These are phyloP conservation scores for Blattamonas nauphoetae DNA, from an alignment of 78 protist genomes.

Conservation along the genomic window DNA sequence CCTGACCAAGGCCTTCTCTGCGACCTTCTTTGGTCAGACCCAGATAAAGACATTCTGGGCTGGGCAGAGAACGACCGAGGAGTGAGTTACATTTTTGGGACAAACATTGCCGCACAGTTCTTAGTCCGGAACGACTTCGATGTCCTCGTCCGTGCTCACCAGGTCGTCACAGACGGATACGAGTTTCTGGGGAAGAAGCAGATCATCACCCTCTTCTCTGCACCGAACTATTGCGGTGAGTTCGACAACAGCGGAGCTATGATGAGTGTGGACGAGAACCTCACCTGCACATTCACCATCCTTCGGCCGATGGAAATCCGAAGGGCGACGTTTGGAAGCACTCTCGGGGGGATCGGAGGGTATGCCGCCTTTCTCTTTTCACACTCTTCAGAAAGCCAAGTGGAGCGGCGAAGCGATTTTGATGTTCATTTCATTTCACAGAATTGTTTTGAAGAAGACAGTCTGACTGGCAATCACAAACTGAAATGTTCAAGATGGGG, in stretches of 20 bases:
- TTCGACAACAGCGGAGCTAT: not conserved
- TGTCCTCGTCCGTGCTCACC: conserved; percentile 44
- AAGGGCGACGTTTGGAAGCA: no score
- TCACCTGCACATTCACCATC: not conserved
- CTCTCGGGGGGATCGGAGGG: no score
- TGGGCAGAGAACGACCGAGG: conserved; percentile 98
- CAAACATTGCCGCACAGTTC: conserved; percentile 41
- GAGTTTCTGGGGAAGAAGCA: conserved; percentile 94
- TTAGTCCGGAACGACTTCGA: conserved; percentile 83
- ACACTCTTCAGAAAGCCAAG: no score
- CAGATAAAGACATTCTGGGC: conserved; percentile 79
- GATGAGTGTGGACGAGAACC: not conserved
- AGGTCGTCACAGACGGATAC: conserved; percentile 91
- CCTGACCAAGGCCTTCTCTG: conserved; percentile 95
- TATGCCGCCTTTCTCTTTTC: no score
- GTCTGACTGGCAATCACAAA: no score
- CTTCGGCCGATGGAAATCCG: no score
- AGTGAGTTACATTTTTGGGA: conserved; percentile 46
- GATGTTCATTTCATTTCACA: no score
- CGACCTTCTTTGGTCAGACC: conserved; percentile 97
- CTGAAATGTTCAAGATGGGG: no score
- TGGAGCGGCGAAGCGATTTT: no score
- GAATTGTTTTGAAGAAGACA: no score
- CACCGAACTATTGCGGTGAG: not conserved
- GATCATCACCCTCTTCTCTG: conserved; percentile 31